Percentiles rank a stretch among this genome's conserved stretches.
Conservation (phyloP, 345 rosid species). For the Eutrema yunnanense region DNA sequence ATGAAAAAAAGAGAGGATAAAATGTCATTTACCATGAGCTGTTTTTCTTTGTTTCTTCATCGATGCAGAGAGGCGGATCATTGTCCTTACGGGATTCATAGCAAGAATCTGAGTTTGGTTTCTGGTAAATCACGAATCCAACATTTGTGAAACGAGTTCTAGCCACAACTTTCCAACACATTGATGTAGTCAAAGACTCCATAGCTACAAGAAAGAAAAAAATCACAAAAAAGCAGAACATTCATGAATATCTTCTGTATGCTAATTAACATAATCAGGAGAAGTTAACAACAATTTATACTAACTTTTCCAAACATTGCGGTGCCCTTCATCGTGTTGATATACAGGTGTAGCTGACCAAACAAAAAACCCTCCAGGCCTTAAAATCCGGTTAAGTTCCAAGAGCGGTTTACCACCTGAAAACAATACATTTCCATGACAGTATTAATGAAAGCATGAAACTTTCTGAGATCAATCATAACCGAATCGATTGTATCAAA, state of each 20-base stretch:
- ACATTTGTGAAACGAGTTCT: slow-evolving; percentile 54
- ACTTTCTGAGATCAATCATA: slow-evolving; percentile 34
- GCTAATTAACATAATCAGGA: background rate
- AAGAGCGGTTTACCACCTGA: slow-evolving; percentile 84
- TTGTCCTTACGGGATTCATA: slow-evolving; percentile 46
- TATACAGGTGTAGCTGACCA: slow-evolving; percentile 99
- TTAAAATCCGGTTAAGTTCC: slow-evolving; percentile 85
- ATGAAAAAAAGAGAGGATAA: background rate
- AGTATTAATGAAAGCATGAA: background rate
- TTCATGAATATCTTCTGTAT: background rate
- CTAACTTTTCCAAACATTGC: slow-evolving; percentile 67
- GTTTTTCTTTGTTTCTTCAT: slow-evolving; percentile 31
- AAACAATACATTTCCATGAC: background rate
- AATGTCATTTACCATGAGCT: slow-evolving; percentile 49
- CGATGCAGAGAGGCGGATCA: slow-evolving; percentile 56
- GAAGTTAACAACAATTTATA: background rate
- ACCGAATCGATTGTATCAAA: background rate
- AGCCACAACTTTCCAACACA: slow-evolving; percentile 79
- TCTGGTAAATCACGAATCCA: slow-evolving; percentile 80
- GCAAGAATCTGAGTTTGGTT: slow-evolving; percentile 65
- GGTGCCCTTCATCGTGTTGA: slow-evolving; percentile 50
- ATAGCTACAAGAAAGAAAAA: slow-evolving; percentile 49
- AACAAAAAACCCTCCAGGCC: slow-evolving; percentile 88
- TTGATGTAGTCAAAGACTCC: slow-evolving; percentile 61
- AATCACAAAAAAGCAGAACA: background rate